Percentiles rank a stretch among this genome's conserved stretches.
These are phyloP conservation scores for Alternaria viburni DNA, from an alignment of 2,329 filamentous ascomycete species.

Conservation along the genomic window DNA sequence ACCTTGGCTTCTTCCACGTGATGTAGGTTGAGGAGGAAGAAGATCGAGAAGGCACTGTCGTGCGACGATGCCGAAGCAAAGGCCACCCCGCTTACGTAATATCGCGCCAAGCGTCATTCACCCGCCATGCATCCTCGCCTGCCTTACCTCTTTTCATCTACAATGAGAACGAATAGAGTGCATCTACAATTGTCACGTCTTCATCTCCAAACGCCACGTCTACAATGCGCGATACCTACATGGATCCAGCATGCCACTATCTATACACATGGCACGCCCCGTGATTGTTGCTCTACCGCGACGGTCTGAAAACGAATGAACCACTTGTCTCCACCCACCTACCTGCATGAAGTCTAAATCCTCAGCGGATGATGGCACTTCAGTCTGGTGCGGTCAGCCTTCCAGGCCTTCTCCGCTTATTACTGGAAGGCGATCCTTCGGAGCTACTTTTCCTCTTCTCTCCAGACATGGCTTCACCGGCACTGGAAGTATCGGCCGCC, in stretches of 20 bases:
- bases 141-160: background rate
- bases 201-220: background rate
- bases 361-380: background rate
- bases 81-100: background rate
- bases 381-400: background rate
- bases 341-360: background rate
- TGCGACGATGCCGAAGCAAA: background rate
- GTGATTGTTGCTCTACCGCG: too few species aligned
- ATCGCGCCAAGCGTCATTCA: background rate
- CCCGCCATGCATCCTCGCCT: background rate
- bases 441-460: background rate
- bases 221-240: background rate
- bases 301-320: too few species aligned
- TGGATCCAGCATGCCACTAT: background rate
- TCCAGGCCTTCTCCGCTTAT: background rate
- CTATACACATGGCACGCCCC: too few species aligned
- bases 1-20: background rate
- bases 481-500: background rate
- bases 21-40: background rate
- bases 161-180: too few species aligned
- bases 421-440: background rate
- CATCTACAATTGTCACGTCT: too few species aligned
- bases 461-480: background rate
- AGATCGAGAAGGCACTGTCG: background rate
- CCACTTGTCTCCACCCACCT: too few species aligned